These are phyloP conservation scores for Glaciozyma antarctica DNA, from an alignment of 768 basidiomycete genomes.

Conservation along the genomic window DNA sequence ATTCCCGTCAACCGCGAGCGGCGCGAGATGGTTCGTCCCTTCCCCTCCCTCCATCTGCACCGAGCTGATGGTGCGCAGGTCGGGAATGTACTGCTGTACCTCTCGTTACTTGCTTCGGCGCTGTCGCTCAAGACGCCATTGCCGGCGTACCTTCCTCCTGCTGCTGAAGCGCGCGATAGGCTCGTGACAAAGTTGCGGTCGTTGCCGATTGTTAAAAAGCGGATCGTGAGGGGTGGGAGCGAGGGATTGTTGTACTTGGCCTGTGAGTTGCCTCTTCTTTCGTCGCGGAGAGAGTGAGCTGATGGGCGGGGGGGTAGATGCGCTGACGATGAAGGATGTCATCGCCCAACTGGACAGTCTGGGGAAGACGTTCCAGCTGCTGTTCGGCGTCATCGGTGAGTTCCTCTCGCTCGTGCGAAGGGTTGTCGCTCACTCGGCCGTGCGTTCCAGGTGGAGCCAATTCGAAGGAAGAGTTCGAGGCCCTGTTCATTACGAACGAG, in stretches of 20 bases:
- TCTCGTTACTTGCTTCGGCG: slow-evolving; percentile 66
- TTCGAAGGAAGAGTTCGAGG: slow-evolving; percentile 23
- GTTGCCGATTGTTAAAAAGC: slow-evolving; percentile 77
- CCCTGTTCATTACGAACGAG: slow-evolving; percentile 8
- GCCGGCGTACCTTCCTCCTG: slow-evolving; percentile 93
- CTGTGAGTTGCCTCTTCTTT: slow-evolving; percentile 63
- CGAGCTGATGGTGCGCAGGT: slow-evolving; percentile 44
- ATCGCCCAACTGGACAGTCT: slow-evolving; percentile 78
- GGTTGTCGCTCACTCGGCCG: background rate
- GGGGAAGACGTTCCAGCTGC: slow-evolving; percentile 69
- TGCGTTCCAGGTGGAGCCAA: background rate
- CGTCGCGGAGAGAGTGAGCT: background rate
- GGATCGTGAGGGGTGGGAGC: slow-evolving; percentile 67
- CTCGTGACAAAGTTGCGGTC: slow-evolving; percentile 73
- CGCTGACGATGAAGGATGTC: slow-evolving; percentile 48
- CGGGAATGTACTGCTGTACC: slow-evolving; percentile 85
- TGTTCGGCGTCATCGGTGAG: slow-evolving; percentile 61
- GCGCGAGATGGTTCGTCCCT: slow-evolving; percentile 56
- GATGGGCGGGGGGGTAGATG: no score
- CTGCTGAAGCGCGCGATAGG: slow-evolving; percentile 67
- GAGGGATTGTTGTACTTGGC: slow-evolving; percentile 81
- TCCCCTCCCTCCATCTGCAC: background rate
- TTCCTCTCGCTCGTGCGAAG: background rate
- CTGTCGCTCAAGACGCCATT: slow-evolving; percentile 80
- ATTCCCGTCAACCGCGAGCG: slow-evolving; percentile 79